Base-by-base conservation (phyloP, 257 asterid species). In the Solanum phureja region DNA sequence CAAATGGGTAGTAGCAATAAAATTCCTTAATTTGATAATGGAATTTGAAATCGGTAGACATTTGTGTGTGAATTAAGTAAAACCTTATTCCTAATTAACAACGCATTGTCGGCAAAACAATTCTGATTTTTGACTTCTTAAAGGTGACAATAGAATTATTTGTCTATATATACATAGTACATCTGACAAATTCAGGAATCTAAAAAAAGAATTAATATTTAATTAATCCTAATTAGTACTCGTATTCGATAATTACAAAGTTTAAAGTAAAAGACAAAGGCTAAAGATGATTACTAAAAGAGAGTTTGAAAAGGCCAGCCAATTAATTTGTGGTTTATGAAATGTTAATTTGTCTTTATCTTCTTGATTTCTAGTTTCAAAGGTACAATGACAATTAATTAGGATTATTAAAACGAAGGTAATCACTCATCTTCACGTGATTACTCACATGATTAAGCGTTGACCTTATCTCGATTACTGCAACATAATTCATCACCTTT, bases 381-480 rank as follows among this genome's bases (percentile, higher is more conserved):
- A 56, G 74, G 29, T 69, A 56, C 18, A 64, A 83, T 35, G 16
- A 13, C n/a, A 5, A 24, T 44, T 81, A 44, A 27, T 79, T 27
- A 79, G 85, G 27, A 49, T 79, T 79, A 42, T 13, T 8, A 7
- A 4, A 44, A 79, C 13, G 16, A 52, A 68, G n/a, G 8, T 88
- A 38, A 66, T 83, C 40, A 83, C 74, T 11, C 23, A 40, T 38
- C 68, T 73, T 33, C 90, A 90, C 88, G 91, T 88, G 94, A 89
- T 68, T 44, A 86, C 89, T 38, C 66, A 33, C 83, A 52, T 64
- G 5, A 34, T 24, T 87, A 68, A 87, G 42, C 40, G 88, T 90
- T 88, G 91, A 87, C 88, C 38, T 77, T 44, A 87, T 86, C 88
- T 79, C 27, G 1, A 79, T 27, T 27, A 14, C 19, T 14, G 68